Evolutionary conservation across 805 yeast genomes (phyloP).

Genomic region (Barnettozyma wickerhamii): DNA sequence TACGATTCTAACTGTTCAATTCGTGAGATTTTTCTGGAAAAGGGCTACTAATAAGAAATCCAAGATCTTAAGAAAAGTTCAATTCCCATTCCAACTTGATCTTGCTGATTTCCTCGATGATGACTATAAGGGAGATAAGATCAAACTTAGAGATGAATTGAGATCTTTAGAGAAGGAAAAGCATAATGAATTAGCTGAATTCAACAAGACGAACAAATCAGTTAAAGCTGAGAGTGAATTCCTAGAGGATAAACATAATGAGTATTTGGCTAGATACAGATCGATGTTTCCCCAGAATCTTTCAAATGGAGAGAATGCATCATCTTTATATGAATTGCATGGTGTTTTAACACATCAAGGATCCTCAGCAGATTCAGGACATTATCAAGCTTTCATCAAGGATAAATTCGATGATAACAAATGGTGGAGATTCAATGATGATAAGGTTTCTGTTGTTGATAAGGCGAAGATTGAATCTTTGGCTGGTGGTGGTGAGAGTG

Average conservation of each 20-base stretch:
- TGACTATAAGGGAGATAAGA: conserved; percentile 61
- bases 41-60: conserved; percentile 87
- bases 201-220: conserved; percentile 49
- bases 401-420: conserved; percentile 68
- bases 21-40: conserved; percentile 95
- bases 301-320: conserved; percentile 68
- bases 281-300: conserved; percentile 44
- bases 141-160: conserved; percentile 70
- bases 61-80: conserved; percentile 89
- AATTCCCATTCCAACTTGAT: conserved; percentile 91
- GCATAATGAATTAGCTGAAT: conserved; percentile 66
- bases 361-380: conserved; percentile 95
- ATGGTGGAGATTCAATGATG: conserved; percentile 97
- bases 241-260: conserved; percentile 43
- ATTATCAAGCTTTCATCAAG: conserved; percentile 85
- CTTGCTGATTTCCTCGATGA: conserved; percentile 80
- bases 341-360: conserved; percentile 94
- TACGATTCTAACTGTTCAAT: conserved; percentile 82
- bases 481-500: conserved; percentile 98
- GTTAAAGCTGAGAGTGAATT: conserved; percentile 48
- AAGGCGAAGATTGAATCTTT: conserved; percentile 78
- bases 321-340: conserved; percentile 77
- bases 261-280: conserved; percentile 43
- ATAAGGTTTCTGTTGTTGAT: conserved; percentile 72
- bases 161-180: conserved; percentile 72